These are phyloP conservation scores for Rheum nobile DNA, from an alignment of 148 eudicot species.

Conservation along the genomic window DNA sequence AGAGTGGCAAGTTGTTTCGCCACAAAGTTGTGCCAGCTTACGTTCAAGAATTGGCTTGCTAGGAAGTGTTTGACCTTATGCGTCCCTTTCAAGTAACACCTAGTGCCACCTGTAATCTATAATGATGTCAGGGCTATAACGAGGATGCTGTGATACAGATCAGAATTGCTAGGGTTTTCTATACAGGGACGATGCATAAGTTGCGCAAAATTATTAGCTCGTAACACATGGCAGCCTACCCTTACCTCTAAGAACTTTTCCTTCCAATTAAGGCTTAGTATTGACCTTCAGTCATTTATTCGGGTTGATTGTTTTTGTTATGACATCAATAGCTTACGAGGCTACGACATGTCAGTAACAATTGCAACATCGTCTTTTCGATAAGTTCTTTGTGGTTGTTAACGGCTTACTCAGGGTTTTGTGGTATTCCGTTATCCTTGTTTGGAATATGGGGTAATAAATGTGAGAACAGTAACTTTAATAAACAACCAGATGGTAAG, in stretches of 20 bases:
- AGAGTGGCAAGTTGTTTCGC: neutral
- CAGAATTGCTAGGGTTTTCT: neutral
- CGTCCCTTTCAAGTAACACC: neutral
- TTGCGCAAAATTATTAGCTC: neutral
- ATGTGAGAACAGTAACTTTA: neutral
- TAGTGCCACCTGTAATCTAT: neutral
- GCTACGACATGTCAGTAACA: neutral
- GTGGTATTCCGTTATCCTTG: neutral
- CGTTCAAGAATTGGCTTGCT: neutral
- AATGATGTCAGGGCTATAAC: neutral
- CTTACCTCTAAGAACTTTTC: neutral
- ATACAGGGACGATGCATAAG: neutral
- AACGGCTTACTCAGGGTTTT: neutral
- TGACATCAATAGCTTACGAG: neutral
- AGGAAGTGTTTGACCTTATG: neutral
- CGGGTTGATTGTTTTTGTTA: neutral
- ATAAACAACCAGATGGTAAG: neutral
- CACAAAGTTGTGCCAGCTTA: neutral
- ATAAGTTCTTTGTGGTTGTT: neutral
- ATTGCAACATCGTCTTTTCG: neutral
- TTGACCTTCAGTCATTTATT: neutral
- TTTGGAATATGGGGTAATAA: neutral
- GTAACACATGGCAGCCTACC: slow-evolving; percentile 1
- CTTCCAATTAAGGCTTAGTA: neutral
- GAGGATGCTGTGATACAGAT: neutral